Percentiles rank a stretch among this genome's conserved stretches.
Evolutionary conservation across 768 basidiomycete species (phyloP).

Genomic region (Xerocomus spinulosus): DNA sequence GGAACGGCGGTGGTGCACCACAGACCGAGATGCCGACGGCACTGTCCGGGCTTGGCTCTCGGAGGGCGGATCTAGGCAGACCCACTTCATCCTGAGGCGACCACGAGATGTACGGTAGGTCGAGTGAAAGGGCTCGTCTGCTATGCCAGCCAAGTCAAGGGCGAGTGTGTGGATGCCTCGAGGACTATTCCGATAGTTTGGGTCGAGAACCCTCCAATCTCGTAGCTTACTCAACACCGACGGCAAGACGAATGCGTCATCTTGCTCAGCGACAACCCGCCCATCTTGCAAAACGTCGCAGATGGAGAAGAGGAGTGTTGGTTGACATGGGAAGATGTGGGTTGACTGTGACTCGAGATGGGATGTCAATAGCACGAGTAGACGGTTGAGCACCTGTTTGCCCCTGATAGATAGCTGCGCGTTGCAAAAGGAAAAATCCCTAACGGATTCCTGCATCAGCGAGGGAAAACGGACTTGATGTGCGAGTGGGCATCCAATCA

Average conservation of each 20-base stretch:
- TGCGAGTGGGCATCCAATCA: slow-evolving; percentile 13
- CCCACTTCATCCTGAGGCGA: slow-evolving; percentile 19
- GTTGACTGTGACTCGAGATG: slow-evolving; percentile 4
- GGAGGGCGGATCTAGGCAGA: slow-evolving; percentile 7
- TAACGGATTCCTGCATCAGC: slow-evolving; percentile 1
- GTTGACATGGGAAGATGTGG: background rate
- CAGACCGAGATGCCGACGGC: slow-evolving; percentile 3
- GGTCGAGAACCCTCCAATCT: slow-evolving; percentile 23
- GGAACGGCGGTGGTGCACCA: too few species aligned
- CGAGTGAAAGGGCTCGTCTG: background rate
- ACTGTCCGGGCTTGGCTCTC: background rate
- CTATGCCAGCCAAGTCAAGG: slow-evolving; percentile 15
- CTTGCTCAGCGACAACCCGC: background rate
- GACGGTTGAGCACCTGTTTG: slow-evolving; percentile 7
- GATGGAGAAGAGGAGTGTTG: slow-evolving; percentile 23
- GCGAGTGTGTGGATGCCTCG: slow-evolving; percentile 16
- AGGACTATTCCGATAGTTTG: slow-evolving; percentile 9
- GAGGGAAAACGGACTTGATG: background rate
- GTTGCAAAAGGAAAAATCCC: slow-evolving; percentile 1
- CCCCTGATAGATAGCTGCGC: slow-evolving; percentile 8
- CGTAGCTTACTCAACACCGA: slow-evolving; percentile 21
- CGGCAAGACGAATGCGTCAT: slow-evolving; percentile 12
- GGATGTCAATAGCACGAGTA: slow-evolving; percentile 14
- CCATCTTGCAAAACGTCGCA: slow-evolving; percentile 12
- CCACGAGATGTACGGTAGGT: background rate